phyloP scores from a whole-genome alignment of 2,329 filamentous ascomycete genomes.

The Ophiognomonia clavigignenti-juglandacearum region DNA sequence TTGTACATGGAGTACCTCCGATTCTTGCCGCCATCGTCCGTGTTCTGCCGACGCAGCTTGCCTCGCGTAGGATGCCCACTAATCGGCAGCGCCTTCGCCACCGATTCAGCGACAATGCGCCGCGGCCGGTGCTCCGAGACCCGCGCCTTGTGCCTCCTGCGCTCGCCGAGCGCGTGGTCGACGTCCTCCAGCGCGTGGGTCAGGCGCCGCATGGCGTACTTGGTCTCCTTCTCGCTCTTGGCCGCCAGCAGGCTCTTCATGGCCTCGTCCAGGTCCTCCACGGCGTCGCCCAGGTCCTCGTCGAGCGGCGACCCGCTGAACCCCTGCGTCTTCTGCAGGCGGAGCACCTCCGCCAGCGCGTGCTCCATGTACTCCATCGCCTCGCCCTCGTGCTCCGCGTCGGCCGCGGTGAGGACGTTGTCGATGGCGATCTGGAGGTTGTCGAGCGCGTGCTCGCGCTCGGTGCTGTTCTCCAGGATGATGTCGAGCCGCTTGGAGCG shows the following conservation, averaged over 20 bases:
- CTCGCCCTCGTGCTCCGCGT: conserved; percentile 10
- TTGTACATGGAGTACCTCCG: conserved; percentile 6
- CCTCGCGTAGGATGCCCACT: neutral
- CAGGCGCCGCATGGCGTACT: conserved; percentile 5
- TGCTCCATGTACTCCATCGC: conserved; percentile 7
- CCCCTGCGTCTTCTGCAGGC: conserved; percentile 4
- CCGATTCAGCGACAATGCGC: neutral
- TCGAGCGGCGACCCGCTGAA: conserved; percentile 3
- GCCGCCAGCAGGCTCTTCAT: conserved; percentile 6
- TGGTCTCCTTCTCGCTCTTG: conserved; percentile 6
- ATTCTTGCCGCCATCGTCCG: neutral
- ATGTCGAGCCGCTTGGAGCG: conserved; percentile 2
- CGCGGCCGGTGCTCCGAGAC: neutral
- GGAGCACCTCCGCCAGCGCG: conserved; percentile 8
- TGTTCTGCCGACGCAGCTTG: neutral
- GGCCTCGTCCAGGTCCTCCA: conserved; percentile 9
- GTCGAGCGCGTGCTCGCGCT: conserved; percentile 10
- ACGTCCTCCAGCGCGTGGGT: conserved; percentile 8
- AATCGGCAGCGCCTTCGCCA: neutral
- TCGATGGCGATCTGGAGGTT: conserved; percentile 11
- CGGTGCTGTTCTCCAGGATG: conserved; percentile 1
- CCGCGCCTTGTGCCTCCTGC: conserved; percentile 1
- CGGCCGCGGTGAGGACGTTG: conserved; percentile 1
- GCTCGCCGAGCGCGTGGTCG: conserved; percentile 3
- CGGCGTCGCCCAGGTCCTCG: conserved; percentile 9